Percentiles rank a stretch among this genome's conserved stretches.
Evolutionary conservation across 345 rosid genomes (phyloP).

Genomic region (Arabidopsis suecica): DNA sequence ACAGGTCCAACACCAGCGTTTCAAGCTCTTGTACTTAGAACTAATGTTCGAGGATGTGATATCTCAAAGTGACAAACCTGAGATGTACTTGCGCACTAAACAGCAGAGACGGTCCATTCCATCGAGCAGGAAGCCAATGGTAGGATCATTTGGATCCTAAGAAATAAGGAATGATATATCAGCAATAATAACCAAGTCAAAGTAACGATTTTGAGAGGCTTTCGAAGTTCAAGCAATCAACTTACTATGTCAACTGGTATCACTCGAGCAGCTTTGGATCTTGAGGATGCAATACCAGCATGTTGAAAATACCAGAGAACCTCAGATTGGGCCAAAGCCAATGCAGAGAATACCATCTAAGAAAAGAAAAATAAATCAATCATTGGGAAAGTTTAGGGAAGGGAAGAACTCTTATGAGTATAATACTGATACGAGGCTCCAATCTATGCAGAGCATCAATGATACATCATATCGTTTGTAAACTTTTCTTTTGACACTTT

Average conservation of each 20-base stretch:
- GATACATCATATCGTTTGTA: not conserved
- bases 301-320: conserved; percentile 97
- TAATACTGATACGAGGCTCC: conserved; percentile 4
- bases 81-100: conserved; percentile 94
- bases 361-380: conserved; percentile 32
- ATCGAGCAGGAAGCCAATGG: conserved; percentile 91
- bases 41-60: conserved; percentile 2
- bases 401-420: conserved; percentile 19
- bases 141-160: conserved; percentile 98
- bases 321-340: conserved; percentile 96
- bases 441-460: conserved; percentile 15
- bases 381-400: conserved; percentile 13
- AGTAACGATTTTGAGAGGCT: conserved; percentile 23
- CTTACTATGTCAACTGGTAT: conserved; percentile 88
- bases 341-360: conserved; percentile 97
- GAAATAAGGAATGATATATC: conserved; percentile 28
- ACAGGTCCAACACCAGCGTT: conserved; percentile 22
- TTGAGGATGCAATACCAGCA: conserved; percentile 87
- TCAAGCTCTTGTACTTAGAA: conserved; percentile 8
- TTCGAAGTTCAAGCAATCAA: conserved; percentile 30
- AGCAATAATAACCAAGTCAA: conserved; percentile 20
- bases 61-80: conserved; percentile 56
- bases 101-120: conserved; percentile 97
- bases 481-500: not conserved
- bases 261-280: conserved; percentile 69